A percentile compares a stretch with the other conserved stretches of the same genome.
Evolutionary conservation across 495 filamentous ascomycete species (phyloP).

Genomic region (Podospora pseudopauciseta): DNA sequence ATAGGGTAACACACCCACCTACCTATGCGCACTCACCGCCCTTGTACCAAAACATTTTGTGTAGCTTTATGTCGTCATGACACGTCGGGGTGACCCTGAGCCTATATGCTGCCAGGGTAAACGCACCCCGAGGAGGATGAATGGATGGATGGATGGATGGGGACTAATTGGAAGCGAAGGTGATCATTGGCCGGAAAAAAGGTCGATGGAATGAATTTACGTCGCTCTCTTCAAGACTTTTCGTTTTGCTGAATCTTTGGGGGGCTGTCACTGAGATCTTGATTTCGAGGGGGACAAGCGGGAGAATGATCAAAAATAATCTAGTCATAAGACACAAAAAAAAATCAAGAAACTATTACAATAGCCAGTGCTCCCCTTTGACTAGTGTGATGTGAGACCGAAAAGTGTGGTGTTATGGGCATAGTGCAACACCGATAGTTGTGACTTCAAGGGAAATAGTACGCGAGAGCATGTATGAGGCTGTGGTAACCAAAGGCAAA

Average conservation of each 20-base stretch:
- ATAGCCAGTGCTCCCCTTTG: not conserved
- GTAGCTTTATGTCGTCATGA: conserved; percentile 19
- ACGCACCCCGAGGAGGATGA: not conserved
- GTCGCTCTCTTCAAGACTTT: not conserved
- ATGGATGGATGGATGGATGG: not conserved
- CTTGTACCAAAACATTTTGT: conserved; percentile 12
- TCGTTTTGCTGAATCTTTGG: conserved; percentile 2
- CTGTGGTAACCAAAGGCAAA: not conserved
- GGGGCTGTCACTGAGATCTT: not conserved
- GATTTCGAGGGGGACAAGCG: not conserved
- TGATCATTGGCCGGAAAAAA: not conserved
- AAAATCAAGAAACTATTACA: not conserved
- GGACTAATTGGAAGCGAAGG: not conserved
- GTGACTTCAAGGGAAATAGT: not conserved
- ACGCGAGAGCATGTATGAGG: not conserved
- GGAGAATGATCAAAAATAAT: not conserved
- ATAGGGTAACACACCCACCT: not conserved
- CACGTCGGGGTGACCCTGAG: not conserved
- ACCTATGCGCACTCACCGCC: conserved; percentile 13
- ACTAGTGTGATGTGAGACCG: not conserved
- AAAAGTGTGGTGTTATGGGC: not conserved
- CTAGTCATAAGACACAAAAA: not conserved
- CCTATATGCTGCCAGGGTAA: not conserved
- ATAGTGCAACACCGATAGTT: not conserved
- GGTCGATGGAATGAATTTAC: not conserved